Conservation (phyloP, 1,284 basidiomycete species). For the Rhodofomes roseus region DNA sequence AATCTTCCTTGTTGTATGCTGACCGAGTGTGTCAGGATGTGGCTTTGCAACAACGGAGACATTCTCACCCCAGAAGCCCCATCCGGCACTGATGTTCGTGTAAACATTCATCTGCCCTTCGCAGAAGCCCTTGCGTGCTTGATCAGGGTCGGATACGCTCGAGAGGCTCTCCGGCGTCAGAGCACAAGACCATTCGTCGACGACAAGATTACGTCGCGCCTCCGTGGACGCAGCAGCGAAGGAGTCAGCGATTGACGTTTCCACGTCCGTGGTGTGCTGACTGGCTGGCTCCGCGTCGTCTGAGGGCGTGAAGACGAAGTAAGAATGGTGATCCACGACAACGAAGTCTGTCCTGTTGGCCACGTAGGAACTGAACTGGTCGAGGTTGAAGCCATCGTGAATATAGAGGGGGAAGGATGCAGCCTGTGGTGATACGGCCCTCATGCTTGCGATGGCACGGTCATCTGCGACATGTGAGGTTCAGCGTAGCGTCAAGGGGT, state of each 20-base stretch:
- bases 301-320: constrained; percentile 59
- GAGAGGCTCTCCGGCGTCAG: constrained; percentile 55
- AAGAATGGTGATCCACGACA: constrained; percentile 76
- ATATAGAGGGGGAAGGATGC: constrained; percentile 64
- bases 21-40: background rate
- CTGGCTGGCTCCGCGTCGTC: constrained; percentile 44
- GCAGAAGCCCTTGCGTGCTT: constrained; percentile 55
- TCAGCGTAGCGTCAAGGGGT: background rate
- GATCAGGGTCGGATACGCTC: constrained; percentile 41
- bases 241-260: constrained; percentile 36
- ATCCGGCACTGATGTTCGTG: constrained; percentile 57
- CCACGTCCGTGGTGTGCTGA: constrained; percentile 47
- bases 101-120: constrained; percentile 61
- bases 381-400: constrained; percentile 71
- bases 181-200: constrained; percentile 75
- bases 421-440: constrained; percentile 43
- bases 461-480: constrained; percentile 33
- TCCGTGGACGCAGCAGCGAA: constrained; percentile 37
- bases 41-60: background rate
- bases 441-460: constrained; percentile 51
- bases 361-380: constrained; percentile 53
- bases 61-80: constrained; percentile 70
- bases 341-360: constrained; percentile 62
- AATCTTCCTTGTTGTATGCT: constrained; percentile 62
- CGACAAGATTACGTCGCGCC: constrained; percentile 57